Evolutionary conservation across 768 basidiomycete species (phyloP), one percentile per base, ranked within the genome.

Genomic region (Crucibulum laeve): DNA sequence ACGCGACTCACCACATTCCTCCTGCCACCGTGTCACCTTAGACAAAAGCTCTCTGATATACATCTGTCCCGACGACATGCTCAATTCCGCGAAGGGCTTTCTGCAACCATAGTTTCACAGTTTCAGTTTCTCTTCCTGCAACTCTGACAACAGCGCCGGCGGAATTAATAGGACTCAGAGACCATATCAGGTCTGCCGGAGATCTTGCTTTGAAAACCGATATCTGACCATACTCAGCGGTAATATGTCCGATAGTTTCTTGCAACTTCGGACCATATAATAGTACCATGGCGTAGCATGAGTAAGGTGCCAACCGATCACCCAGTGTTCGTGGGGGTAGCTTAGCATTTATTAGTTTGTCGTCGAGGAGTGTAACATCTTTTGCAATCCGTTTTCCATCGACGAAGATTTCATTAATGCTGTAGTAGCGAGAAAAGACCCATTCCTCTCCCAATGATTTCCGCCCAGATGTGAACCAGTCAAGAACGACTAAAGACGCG

Each of bases 401-500:
- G 8, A 88, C 59, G 56, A 77, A 78, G 10, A 98, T 67, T 60
- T 95, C 91, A 60, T 97, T 98, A 43, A 77, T 63, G 53, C 88
- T 93, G 58, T 84, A 78, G 60, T 95, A 97, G 46, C 77, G 71
- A 39, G 85, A 78, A 60, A 97, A 94, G 3, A 62, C 80, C 95
- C 95, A 98, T 40, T 89, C 84, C 57, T 98, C 95, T 23, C 88
- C 87, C 19, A 80, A 70, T 5, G 82, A 75, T 58, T 79, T 82
- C 25, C 95, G 78, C 8, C 95, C 95, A 3, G 89, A 87, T 1
- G 92, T 96, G 45, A 91, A 67, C 91, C 93, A 96, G 59, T 97
- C 95, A 13, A 98, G 74, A 1, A 94, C 62, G 32, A 90, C 73
- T 5, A 84, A 66, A 10, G 86, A 88, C 6, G 84, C 75, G 33